Evolutionary conservation across 169 alveolate species (phyloP).

Genomic region (Cryptosporidium viatorum): DNA sequence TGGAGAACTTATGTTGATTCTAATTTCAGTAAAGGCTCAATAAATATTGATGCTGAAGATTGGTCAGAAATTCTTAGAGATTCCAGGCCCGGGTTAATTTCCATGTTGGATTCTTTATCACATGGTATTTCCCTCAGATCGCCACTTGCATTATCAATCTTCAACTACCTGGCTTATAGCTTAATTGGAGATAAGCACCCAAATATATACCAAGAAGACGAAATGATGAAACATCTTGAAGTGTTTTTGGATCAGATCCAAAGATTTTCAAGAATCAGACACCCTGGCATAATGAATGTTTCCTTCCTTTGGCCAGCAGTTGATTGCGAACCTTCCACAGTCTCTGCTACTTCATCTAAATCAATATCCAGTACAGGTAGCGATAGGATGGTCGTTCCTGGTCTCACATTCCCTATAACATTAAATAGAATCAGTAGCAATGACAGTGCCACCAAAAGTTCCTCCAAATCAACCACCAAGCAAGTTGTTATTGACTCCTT

Average conservation of each 20-base stretch:
- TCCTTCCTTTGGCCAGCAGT: conserved; percentile 27
- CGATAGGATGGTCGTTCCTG: conserved; percentile 20
- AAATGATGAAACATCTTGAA: background rate
- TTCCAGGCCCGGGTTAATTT: background rate
- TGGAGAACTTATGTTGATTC: conserved; percentile 1
- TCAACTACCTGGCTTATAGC: background rate
- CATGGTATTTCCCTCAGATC: background rate
- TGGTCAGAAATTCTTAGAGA: background rate
- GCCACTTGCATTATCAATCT: background rate
- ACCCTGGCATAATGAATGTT: background rate
- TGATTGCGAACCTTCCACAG: conserved; percentile 3
- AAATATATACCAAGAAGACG: background rate
- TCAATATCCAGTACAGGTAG: too few species aligned
- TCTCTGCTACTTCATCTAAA: too few species aligned
- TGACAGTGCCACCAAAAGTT: background rate
- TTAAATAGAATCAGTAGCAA: background rate
- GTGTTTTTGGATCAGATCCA: background rate
- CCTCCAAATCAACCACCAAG: background rate
- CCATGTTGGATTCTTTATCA: background rate
- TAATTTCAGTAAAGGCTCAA: background rate
- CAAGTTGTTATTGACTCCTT: background rate
- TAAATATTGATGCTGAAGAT: background rate
- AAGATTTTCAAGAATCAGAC: conserved; percentile 29
- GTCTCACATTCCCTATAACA: conserved; percentile 32
- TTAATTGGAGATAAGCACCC: background rate